Conservation (phyloP, 2,329 filamentous ascomycete genomes). For the Talaromyces rugulosus region DNA sequence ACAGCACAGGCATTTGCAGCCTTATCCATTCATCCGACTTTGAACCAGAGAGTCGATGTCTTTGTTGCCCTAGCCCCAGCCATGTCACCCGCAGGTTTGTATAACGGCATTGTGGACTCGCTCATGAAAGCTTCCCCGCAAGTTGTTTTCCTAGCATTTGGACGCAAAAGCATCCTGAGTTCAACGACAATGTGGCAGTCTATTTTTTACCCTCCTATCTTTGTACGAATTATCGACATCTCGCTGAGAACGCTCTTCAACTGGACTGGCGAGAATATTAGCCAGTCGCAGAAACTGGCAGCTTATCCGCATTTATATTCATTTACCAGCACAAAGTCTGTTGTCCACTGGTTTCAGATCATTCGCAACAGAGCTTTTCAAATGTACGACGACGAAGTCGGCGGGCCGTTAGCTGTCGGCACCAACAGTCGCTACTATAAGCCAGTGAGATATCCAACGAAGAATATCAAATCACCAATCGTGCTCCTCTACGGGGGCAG, state of each 20-base stretch:
- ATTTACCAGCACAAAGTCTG: constrained; percentile 92
- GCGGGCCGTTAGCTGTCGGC: constrained; percentile 67
- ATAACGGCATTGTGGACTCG: constrained; percentile 85
- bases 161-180: constrained; percentile 82
- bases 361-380: constrained; percentile 95
- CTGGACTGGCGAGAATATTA: constrained; percentile 84
- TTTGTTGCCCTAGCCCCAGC: constrained; percentile 95
- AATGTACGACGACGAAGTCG: constrained; percentile 96
- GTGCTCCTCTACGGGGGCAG: constrained; percentile 90
- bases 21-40: constrained; percentile 81
- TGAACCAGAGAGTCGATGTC: constrained; percentile 91
- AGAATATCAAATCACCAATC: constrained; percentile 94
- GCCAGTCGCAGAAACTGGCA: constrained; percentile 81
- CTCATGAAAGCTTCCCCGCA: constrained; percentile 91
- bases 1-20: constrained; percentile 95
- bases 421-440: constrained; percentile 84
- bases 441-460: constrained; percentile 90
- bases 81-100: constrained; percentile 89
- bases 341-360: constrained; percentile 99
- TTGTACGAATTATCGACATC: constrained; percentile 80
- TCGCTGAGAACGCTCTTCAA: constrained; percentile 80
- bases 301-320: constrained; percentile 96
- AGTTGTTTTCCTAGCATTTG: constrained; percentile 88
- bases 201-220: constrained; percentile 90
- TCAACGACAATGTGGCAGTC: constrained; percentile 97